These are phyloP conservation scores for Boletus smithii DNA, from an alignment of 1,284 basidiomycete species.

Conservation along the genomic window DNA sequence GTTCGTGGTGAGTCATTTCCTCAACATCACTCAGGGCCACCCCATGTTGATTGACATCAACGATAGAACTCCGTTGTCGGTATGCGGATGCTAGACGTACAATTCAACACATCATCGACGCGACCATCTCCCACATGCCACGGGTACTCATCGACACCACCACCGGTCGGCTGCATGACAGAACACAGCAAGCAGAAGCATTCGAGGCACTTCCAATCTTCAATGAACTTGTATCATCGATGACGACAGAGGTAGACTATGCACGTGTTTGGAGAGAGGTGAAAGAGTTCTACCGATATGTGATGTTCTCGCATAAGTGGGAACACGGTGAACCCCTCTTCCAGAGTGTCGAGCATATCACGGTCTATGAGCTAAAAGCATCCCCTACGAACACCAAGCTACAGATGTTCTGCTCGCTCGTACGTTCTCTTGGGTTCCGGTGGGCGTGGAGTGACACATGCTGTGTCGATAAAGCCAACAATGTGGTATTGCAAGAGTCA, in stretches of 20 bases:
- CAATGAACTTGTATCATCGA: background rate
- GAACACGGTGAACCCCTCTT: constrained; percentile 6
- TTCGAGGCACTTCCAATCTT: background rate
- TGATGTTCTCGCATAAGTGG: constrained; percentile 19
- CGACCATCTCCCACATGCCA: background rate
- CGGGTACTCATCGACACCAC: background rate
- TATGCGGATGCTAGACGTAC: background rate
- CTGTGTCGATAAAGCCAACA: background rate
- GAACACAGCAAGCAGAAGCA: background rate
- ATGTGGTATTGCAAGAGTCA: constrained; percentile 7
- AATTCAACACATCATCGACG: background rate
- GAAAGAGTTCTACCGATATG: background rate
- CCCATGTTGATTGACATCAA: background rate
- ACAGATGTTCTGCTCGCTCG: constrained; percentile 1
- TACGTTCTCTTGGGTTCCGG: background rate
- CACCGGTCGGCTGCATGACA: background rate
- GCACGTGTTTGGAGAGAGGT: background rate
- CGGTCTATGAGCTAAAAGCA: constrained; percentile 1
- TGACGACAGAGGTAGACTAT: background rate
- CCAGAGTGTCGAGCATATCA: background rate
- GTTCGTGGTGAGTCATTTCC: background rate
- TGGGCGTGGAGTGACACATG: constrained; percentile 16
- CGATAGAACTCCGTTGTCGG: background rate
- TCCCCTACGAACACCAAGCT: constrained; percentile 1
- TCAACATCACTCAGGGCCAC: no score